A percentile compares a stretch with the other conserved stretches of the same genome.
Evolutionary conservation across 148 eudicot genomes (phyloP).

Genomic region (Amaranthus palmeri): DNA sequence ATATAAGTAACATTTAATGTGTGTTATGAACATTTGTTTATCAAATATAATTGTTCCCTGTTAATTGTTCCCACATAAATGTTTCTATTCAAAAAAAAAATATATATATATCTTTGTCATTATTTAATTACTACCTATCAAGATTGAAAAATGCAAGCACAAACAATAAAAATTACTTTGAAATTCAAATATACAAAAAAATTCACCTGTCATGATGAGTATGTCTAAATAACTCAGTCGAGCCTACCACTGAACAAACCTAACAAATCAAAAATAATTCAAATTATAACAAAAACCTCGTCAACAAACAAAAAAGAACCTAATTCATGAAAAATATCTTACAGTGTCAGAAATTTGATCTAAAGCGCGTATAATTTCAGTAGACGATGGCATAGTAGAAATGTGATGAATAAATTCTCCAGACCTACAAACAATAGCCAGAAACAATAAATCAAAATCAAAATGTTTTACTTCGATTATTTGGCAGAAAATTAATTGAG

Average conservation of each 20-base stretch:
- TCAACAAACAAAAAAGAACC: background rate
- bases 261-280: slow-evolving; percentile 14
- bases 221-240: slow-evolving; percentile 80
- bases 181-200: background rate
- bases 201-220: slow-evolving; percentile 93
- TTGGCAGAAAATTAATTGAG: no score
- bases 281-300: slow-evolving; percentile 1
- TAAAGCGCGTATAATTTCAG: slow-evolving; percentile 66
- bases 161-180: background rate
- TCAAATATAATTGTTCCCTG: no score
- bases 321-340: slow-evolving; percentile 9
- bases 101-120: no score
- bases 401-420: slow-evolving; percentile 74
- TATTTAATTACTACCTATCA: background rate
- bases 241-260: slow-evolving; percentile 92
- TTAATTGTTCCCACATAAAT: no score
- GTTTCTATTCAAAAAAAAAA: no score
- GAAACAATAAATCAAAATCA: background rate
- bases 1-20: no score
- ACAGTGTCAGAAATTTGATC: slow-evolving; percentile 93
- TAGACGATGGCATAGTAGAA: slow-evolving; percentile 60
- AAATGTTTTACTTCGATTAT: background rate
- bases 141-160: background rate
- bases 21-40: no score
- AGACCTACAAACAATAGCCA: slow-evolving; percentile 45